Base-by-base conservation (phyloP, 805 yeast genomes). In the Blastobotrys muscicola region DNA sequence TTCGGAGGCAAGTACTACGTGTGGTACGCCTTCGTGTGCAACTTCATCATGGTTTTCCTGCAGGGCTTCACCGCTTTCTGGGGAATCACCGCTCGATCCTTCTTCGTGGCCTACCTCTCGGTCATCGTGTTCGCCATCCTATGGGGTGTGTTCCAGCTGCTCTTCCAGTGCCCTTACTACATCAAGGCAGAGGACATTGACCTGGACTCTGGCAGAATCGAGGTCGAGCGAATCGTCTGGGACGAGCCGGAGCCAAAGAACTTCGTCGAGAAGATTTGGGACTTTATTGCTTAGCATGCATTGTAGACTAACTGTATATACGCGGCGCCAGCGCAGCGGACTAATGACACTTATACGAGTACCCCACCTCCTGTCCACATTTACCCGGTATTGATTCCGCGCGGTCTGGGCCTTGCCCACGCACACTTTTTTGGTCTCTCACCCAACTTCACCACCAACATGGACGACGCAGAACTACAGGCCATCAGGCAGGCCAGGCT, bases 401-500 rank as follows among this genome's bases (percentile, higher is more conserved):
- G n/a, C n/a, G n/a, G n/a, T n/a, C n/a, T n/a, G n/a, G n/a, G n/a
- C n/a, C n/a, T n/a, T n/a, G 15, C 34, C 14, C 12, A 32, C 34
- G 10, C 33, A n/a, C 14, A 10, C 14, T n/a, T 14, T 14, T 7
- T 4, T 30, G 12, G 12, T 30, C 12, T 30, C 11, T 11, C 12
- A n/a, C 36, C 36, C 36, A 33, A 33, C 20, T 12, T 13, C 36
- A 37, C 30, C 39, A 37, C 13, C 9, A 39, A 5, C 8, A 86
- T 87, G 95, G 95, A 85, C 55, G 90, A 86, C 59, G 64, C 78
- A 15, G 98, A 90, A 62, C 68, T 90, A 46, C 78, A 81, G 53
- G 96, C 96, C 29, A 84, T 90, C 50, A 76, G 97, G 54, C 86
- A 85, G 37, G 97, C 97, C n/a, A 75, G 97, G 52, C 64, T 90